Evolutionary conservation across 129 eudicot genomes (phyloP).

Genomic region (Flaveria trinervia): DNA sequence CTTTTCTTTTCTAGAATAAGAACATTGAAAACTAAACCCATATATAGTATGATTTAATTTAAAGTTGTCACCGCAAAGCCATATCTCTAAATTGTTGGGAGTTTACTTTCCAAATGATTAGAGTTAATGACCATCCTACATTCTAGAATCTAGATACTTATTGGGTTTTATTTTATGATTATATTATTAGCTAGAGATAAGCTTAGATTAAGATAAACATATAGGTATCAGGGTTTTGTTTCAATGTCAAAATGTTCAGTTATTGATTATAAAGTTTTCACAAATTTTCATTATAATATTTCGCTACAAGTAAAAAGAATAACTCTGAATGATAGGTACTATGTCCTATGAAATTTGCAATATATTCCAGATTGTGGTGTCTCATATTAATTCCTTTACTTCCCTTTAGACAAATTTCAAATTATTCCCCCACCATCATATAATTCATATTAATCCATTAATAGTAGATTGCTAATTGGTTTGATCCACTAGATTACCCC

Average conservation of each 20-base stretch:
- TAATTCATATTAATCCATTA: slow-evolving; percentile 15
- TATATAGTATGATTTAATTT: background rate
- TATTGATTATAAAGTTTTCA: background rate
- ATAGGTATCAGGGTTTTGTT: background rate
- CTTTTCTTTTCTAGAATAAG: slow-evolving; percentile 26
- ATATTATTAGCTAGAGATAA: background rate
- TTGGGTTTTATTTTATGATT: background rate
- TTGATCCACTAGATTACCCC: slow-evolving; percentile 9
- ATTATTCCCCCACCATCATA: background rate
- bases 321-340: background rate
- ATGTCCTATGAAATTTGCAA: background rate
- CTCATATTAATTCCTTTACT: background rate
- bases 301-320: background rate
- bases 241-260: background rate
- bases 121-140: slow-evolving; percentile 1
- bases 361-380: slow-evolving; percentile 10
- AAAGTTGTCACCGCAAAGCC: background rate
- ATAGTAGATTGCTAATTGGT: slow-evolving; percentile 2
- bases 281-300: background rate
- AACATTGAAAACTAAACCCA: background rate
- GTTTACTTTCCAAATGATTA: background rate
- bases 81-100: background rate
- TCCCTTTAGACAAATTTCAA: background rate
- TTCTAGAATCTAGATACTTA: background rate
- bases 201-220: background rate